Evolutionary conservation across 345 rosid genomes (phyloP), one percentile per base, ranked within the genome.

Genomic region (Populus alba): DNA sequence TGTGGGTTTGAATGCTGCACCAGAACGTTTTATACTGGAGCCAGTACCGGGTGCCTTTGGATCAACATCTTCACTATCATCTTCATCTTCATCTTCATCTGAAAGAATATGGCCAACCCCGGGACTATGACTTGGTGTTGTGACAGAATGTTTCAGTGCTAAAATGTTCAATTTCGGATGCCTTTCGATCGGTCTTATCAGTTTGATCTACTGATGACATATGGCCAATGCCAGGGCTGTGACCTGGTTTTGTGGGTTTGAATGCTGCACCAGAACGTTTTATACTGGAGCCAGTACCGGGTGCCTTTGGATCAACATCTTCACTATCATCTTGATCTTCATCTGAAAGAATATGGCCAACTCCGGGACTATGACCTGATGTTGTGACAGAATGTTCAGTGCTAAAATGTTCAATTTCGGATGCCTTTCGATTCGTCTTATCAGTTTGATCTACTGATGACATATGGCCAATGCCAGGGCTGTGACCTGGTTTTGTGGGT

Each of bases 281-380:
- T 3, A 33, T 16, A 10, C 7, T 20, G 75, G 77, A 39, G 38
- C 31, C 23, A 6, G 70, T 33, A 17, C 1, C 68, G 16, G 43
- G 10, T 1, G 49, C 4, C 13, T 15, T 29, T 13, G 68, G 37
- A 38, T 38, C 39, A 38, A 38, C 8, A 38, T 38, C 39, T 38
- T 38, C 39, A 38, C 39, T 7, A 7, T 38, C 47, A 63, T 63
- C 33, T 25, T 8, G 0, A 15, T 65, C 68, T 9, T 65, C 18
- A 9, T 29, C 39, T 17, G 15, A 7, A 23, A 65, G 31, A 66
- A 5, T 4, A 33, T 66, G 69, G 61, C 90, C 94, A 43, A 37
- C 70, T 1, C 90, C 90, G 2, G 88, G 89, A 78, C 90, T 89
- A 71, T 84, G 89, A 18, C 89, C 88, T 1, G 91, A 90, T 55